phyloP scores from a whole-genome alignment of 108 stramenopile species.

The Nannochloropsis salina region DNA sequence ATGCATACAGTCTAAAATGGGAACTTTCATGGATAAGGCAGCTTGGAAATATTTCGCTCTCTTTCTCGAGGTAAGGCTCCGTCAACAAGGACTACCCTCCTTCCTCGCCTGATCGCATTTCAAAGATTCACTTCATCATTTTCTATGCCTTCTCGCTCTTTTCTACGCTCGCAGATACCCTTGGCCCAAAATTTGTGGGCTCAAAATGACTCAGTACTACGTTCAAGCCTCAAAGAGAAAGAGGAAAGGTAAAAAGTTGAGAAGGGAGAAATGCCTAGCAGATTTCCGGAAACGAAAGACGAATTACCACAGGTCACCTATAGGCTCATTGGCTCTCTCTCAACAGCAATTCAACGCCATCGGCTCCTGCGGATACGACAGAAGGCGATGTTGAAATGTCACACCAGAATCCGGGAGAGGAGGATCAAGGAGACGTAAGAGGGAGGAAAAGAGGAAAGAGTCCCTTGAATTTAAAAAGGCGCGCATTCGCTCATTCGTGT shows the following conservation, averaged over 20 bases:
- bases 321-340: too few species aligned
- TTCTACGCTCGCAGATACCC: background rate
- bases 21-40: slow-evolving; percentile 10
- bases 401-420: background rate
- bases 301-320: too few species aligned
- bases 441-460: background rate
- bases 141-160: background rate
- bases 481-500: too few species aligned
- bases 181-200: background rate
- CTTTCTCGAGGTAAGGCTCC: background rate
- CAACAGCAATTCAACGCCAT: too few species aligned
- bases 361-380: too few species aligned
- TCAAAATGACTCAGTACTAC: background rate
- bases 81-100: background rate
- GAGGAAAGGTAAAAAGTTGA: background rate
- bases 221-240: background rate
- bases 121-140: background rate
- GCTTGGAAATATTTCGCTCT: background rate
- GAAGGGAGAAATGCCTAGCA: background rate
- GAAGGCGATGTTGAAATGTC: too few species aligned
- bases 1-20: background rate
- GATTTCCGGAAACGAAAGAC: too few species aligned
- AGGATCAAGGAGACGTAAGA: background rate
- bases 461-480: background rate
- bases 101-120: background rate